These are phyloP conservation scores for Malus domestica DNA, from an alignment of 306 rosid genomes.

Conservation along the genomic window ASM211411v1 NC_041793.1:32419501-32420000, in stretches of 20 bases:
- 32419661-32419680: constrained; percentile 97
- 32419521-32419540: constrained; percentile 97
- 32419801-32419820: constrained; percentile 92
- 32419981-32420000: neutral
- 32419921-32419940: neutral
- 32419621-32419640: constrained; percentile 96
- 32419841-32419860: constrained; percentile 98
- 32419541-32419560: constrained; percentile 93
- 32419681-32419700: constrained; percentile 99
- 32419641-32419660: constrained; percentile 92
- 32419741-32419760: constrained; percentile 97
- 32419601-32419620: constrained; percentile 95
- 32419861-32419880: constrained; percentile 96
- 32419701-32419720: constrained; percentile 86
- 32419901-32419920: constrained; percentile 22
- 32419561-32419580: constrained; percentile 92
- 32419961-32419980: neutral
- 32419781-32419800: constrained; percentile 97
- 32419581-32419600: constrained; percentile 89
- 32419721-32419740: constrained; percentile 89
- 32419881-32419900: constrained; percentile 61
- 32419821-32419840: constrained; percentile 86
- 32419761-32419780: constrained; percentile 87
- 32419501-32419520: constrained; percentile 98
- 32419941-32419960: neutral